These are phyloP conservation scores for Wickerhamiella musiphila DNA, from an alignment of 805 yeast genomes.

Conservation along the genomic window DNA sequence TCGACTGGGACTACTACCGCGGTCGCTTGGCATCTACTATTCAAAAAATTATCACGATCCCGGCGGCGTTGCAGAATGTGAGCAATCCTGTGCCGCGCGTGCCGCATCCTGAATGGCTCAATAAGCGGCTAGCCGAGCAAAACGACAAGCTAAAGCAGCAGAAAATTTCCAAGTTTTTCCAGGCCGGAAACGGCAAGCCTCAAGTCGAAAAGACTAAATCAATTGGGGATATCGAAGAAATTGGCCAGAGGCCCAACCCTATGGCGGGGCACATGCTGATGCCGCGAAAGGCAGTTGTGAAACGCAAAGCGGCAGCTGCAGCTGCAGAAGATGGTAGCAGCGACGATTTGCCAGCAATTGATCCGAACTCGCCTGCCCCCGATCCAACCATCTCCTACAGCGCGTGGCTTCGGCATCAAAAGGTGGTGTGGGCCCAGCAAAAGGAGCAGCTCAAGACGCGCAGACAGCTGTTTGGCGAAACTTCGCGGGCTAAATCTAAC, in stretches of 20 bases:
- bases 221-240: constrained; percentile 61
- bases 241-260: constrained; percentile 5
- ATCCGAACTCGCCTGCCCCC: constrained; percentile 12
- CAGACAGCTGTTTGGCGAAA: constrained; percentile 59
- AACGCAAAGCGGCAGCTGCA: constrained; percentile 24
- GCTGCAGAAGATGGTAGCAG: constrained; percentile 28
- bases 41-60: constrained; percentile 88
- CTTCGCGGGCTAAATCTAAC: constrained; percentile 27
- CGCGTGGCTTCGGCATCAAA: constrained; percentile 48
- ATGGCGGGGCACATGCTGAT: constrained; percentile 14
- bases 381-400: constrained; percentile 23
- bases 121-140: constrained; percentile 37
- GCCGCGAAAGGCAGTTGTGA: constrained; percentile 11
- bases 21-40: constrained; percentile 85
- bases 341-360: constrained; percentile 13
- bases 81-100: constrained; percentile 89
- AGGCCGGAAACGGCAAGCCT: no score
- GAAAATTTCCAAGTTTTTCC: constrained; percentile 41
- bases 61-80: constrained; percentile 86
- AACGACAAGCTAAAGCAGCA: constrained; percentile 61
- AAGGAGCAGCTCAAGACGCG: constrained; percentile 56
- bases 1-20: constrained; percentile 87
- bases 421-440: constrained; percentile 75
- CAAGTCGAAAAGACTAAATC: constrained; percentile 20
- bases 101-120: constrained; percentile 86